Base-by-base conservation (phyloP, 1,284 basidiomycete genomes). In the Paramarasmius palmivorus region DNA sequence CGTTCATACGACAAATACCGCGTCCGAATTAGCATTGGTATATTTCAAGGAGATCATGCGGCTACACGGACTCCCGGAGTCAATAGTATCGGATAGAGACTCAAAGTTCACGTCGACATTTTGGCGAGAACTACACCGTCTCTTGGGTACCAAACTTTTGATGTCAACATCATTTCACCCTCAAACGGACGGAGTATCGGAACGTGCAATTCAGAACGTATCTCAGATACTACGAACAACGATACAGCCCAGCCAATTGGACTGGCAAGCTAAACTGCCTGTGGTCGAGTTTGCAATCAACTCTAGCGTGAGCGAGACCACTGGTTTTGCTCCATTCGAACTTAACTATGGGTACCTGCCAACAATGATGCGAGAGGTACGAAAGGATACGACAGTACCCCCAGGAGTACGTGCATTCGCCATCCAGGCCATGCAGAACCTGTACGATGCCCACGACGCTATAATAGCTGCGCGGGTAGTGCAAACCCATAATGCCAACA, bases 131-230 rank as follows among this genome's bases (percentile, higher is more conserved):
- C 36, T 63, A 0, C 59, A 64, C 35, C 53, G 60, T 2, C 19
- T 67, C 4, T 45, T 67, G 7, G 66, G 67, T 1, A 61, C 61
- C 1, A 59, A 59, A 35, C 56, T 69, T 2, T 52, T 63, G 3
- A 60, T 70, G 59, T 71, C 69, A 0, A 67, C 66, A 0, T 52
- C 64, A 2, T 71, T 64, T 41, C 69, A 73, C 34, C 68, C 66
- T 0, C 63, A 72, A 42, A 69, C 60, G 15, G 64, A 68, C 48
- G 58, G 65, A 10, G 49, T 41, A 5, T 54, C 59, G 2, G 64
- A 66, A 46, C 47, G 54, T 1, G 37, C 54, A 8, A 61, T 54
- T 10, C 38, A 52, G 20, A 50, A 57, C 12, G 52, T 61, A 4
- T 26, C 20, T 1, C 56, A 62, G 29, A 61, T 64, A 23, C 29